Percentiles rank a stretch among this genome's conserved stretches.
Conservation (phyloP, 495 filamentous ascomycete species). For the Aspergillus olivimuriae region DNA sequence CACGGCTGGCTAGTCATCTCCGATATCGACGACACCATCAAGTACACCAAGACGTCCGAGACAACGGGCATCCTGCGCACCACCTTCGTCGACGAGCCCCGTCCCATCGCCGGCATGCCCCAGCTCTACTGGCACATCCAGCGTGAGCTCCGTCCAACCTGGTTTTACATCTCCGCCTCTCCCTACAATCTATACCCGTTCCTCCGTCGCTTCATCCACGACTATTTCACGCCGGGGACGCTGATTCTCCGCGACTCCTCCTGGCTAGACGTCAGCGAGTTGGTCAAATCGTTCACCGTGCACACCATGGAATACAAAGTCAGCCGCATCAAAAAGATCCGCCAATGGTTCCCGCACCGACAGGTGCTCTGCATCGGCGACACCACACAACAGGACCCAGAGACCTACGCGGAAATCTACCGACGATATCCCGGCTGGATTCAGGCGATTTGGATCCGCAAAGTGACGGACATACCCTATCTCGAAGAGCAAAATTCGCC, state of each 20-base stretch:
- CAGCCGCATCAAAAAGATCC: constrained; percentile 70
- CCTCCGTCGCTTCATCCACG: constrained; percentile 60
- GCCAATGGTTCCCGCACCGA: constrained; percentile 65
- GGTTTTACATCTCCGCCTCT: constrained; percentile 91
- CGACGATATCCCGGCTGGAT: constrained; percentile 63
- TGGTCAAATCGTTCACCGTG: constrained; percentile 71
- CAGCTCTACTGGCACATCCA: constrained; percentile 67
- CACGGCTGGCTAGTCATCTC: constrained; percentile 86
- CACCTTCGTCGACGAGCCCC: constrained; percentile 72
- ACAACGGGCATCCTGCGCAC: constrained; percentile 72
- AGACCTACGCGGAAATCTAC: constrained; percentile 77
- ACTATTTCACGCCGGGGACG: constrained; percentile 69
- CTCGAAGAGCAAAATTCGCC: constrained; percentile 68
- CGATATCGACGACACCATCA: constrained; percentile 95
- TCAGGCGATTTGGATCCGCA: constrained; percentile 72
- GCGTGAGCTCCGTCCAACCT: constrained; percentile 55
- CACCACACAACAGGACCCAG: constrained; percentile 86
- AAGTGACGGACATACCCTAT: constrained; percentile 68
- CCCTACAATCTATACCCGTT: constrained; percentile 94
- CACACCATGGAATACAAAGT: constrained; percentile 85
- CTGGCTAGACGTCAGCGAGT: constrained; percentile 78
- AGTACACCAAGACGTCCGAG: constrained; percentile 75
- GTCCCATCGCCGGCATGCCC: constrained; percentile 73
- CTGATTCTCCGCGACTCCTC: constrained; percentile 77
- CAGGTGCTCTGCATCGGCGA: constrained; percentile 84